phyloP scores from a whole-genome alignment of 2,329 filamentous ascomycete genomes.

The Neophaeococcomyces aloes region DNA sequence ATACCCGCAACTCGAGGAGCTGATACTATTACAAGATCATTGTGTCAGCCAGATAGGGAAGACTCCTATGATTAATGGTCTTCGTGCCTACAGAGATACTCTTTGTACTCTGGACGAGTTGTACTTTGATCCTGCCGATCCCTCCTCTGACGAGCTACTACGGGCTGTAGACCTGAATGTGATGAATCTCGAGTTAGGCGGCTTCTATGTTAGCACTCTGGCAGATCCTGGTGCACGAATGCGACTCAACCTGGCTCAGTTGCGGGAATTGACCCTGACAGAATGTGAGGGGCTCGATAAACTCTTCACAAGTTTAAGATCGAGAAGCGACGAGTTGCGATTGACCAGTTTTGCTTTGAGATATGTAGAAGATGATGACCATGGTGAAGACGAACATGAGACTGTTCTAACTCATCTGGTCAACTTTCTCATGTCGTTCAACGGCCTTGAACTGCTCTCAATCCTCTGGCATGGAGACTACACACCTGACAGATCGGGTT shows the following conservation, averaged over 20 bases:
- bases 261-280: neutral
- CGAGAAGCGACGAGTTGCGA: neutral
- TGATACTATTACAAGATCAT: conserved; percentile 4
- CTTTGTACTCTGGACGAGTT: conserved; percentile 1
- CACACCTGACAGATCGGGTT: neutral
- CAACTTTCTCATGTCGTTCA: neutral
- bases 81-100: neutral
- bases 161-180: neutral
- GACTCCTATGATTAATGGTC: conserved; percentile 5
- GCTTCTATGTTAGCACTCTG: neutral
- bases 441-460: neutral
- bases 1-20: neutral
- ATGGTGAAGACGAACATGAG: neutral
- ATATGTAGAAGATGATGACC: neutral
- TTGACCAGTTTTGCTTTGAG: conserved; percentile 1
- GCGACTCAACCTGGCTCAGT: neutral
- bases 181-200: conserved; percentile 2
- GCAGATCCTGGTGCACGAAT: neutral
- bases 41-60: conserved; percentile 5
- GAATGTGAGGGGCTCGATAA: neutral
- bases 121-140: neutral
- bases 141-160: neutral
- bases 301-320: neutral
- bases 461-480: neutral
- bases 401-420: neutral